Evolutionary conservation across 768 basidiomycete genomes (phyloP), one percentile per base, ranked within the genome.

Genomic region (Suillus spraguei): DNA sequence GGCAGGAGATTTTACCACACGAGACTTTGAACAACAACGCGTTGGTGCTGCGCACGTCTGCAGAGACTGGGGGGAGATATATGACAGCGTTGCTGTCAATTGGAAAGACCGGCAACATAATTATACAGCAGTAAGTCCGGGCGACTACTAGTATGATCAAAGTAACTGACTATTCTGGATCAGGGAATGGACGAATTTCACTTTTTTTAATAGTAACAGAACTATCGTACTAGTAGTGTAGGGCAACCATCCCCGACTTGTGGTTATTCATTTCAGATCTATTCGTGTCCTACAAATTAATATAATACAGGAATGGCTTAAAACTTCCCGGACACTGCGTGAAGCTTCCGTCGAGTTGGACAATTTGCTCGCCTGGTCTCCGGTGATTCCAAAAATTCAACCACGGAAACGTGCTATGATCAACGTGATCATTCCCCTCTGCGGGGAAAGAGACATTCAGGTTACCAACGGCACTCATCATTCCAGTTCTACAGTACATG

Each of bases 1-100:
- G 61, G 50, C 60, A 13, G 77, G 76, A 1, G 76, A 78, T 60
- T 78, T 78, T 59, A 68, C 72, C 67, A 60, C 61, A 60, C 64
- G 64, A 17, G 68, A 74, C 42, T 74, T 69, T 47, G 67, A 71
- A 24, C 49, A 65, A 4, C 66, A 76, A 52, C 60, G 64, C 42
- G 32, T 61, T 20, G 68, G 66, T 7, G 68, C 60, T 20, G 64
- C 65, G 11, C 54, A 60, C 7, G 61, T 71, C 20, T 74, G 72
- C 47, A 50, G 60, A 52, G 72, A 72, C 56, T 74, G 72, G 72
- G 65, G 65, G 41, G 60, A 52, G 63, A 65, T 66, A 58, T 69
- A 68, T 16, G 44, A 60, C 2, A 28, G 16, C 4, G 49, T 50
- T 28, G 3, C 49, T 28, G 4, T 50, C 24, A 50, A 50, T 32